Evolutionary conservation across 225 moss, liverwort and hornwort species (phyloP).

Genomic region (Rhytidiadelphus loreus): DNA sequence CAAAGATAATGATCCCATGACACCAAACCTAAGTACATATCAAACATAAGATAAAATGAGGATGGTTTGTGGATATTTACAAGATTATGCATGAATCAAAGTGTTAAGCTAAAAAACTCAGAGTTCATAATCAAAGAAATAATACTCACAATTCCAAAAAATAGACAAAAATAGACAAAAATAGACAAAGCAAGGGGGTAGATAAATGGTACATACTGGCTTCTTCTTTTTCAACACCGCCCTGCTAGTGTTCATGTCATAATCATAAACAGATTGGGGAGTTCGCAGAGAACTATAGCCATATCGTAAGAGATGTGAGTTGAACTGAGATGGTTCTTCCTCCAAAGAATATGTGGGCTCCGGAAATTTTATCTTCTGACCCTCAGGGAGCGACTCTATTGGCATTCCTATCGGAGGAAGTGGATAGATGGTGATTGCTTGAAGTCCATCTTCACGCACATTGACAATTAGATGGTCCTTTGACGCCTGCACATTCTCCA

Average conservation of each 20-base stretch:
- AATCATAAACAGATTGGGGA: conserved; percentile 81
- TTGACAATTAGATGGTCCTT: conserved; percentile 62
- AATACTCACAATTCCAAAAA: background rate
- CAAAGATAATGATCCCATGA: background rate
- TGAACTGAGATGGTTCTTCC: conserved; percentile 50
- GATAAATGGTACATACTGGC: conserved; percentile 40
- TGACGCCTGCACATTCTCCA: conserved; percentile 56
- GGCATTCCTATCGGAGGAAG: conserved; percentile 66
- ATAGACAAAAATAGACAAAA: background rate
- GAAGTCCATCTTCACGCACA: conserved; percentile 84
- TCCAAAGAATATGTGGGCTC: conserved; percentile 80
- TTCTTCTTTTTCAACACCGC: conserved; percentile 71
- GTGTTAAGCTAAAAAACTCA: background rate
- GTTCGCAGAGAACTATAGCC: conserved; percentile 81
- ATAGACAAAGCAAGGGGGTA: background rate
- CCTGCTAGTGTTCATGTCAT: conserved; percentile 62
- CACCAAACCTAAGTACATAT: background rate
- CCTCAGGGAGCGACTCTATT: conserved; percentile 50
- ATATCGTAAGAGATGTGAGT: conserved; percentile 73
- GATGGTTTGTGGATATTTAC: background rate
- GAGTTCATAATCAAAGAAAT: background rate
- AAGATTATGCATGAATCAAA: background rate
- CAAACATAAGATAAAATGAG: background rate
- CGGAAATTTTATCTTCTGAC: conserved; percentile 68
- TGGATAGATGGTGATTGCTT: conserved; percentile 61